Conservation (phyloP, 2,329 filamentous ascomycete genomes). For the Fusarium verrucosum region DNA sequence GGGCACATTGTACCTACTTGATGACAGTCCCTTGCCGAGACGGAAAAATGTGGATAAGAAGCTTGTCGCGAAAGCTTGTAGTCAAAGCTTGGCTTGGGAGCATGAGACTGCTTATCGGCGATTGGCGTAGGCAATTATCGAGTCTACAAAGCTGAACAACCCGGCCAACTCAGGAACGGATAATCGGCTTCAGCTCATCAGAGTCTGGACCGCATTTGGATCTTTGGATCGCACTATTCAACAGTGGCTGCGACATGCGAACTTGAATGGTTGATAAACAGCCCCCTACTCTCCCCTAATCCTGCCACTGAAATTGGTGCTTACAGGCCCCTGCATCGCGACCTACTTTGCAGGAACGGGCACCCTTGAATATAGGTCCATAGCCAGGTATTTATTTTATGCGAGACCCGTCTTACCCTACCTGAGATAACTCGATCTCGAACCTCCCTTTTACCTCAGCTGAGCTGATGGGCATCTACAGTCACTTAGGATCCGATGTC, state of each 20-base stretch:
- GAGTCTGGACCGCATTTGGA: background rate
- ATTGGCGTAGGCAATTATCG: conserved; percentile 24
- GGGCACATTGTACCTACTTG: too few relatives aligned
- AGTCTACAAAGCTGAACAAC: too few relatives aligned
- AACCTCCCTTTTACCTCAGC: background rate
- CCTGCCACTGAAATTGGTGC: conserved; percentile 28
- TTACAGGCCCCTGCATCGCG: conserved; percentile 28
- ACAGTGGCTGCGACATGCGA: conserved; percentile 4
- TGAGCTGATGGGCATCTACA: conserved; percentile 1
- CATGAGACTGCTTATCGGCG: conserved; percentile 29
- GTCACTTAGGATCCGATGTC: too few relatives aligned
- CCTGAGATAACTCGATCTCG: conserved; percentile 1
- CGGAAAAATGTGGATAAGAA: conserved; percentile 35
- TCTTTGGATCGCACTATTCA: too few relatives aligned
- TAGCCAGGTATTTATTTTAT: conserved; percentile 16
- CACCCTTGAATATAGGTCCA: too few relatives aligned
- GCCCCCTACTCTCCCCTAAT: conserved; percentile 15
- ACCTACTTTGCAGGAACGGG: conserved; percentile 12
- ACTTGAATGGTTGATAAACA: conserved; percentile 4
- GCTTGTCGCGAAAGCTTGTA: conserved; percentile 32
- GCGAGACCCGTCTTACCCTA: conserved; percentile 6
- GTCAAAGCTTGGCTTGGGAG: conserved; percentile 26
- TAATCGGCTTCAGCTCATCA: conserved; percentile 26
- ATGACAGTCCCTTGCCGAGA: conserved; percentile 1
- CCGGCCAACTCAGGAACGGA: conserved; percentile 21